phyloP scores from a whole-genome alignment of 2,329 filamentous ascomycete species.

The Lachnellula subtilissima region DNA sequence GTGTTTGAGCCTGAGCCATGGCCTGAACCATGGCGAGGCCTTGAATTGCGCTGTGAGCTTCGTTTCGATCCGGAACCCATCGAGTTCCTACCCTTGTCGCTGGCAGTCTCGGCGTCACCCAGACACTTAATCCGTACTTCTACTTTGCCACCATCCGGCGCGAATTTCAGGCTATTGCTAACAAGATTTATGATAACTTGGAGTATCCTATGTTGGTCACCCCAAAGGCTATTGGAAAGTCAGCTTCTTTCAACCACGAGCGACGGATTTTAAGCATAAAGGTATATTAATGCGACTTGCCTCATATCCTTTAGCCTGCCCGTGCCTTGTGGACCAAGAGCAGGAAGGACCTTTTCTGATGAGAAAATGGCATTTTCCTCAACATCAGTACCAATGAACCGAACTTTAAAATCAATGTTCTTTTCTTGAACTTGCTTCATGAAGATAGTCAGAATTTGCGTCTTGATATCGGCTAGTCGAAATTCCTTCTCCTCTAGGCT shows the following conservation, averaged over 20 bases:
- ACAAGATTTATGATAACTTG: constrained; percentile 94
- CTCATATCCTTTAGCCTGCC: constrained; percentile 75
- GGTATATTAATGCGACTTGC: constrained; percentile 1
- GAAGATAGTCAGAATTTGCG: constrained; percentile 80
- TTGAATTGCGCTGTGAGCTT: constrained; percentile 23
- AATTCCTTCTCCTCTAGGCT: constrained; percentile 83
- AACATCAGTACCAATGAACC: constrained; percentile 56
- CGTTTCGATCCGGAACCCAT: constrained; percentile 29
- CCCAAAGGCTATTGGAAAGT: constrained; percentile 56
- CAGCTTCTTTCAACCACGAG: not conserved
- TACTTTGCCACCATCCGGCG: constrained; percentile 69
- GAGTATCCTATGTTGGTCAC: constrained; percentile 85
- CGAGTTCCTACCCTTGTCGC: constrained; percentile 25
- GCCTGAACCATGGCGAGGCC: constrained; percentile 25
- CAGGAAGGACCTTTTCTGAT: constrained; percentile 41
- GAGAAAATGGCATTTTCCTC: constrained; percentile 13
- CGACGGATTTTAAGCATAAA: not conserved
- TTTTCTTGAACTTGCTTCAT: constrained; percentile 83
- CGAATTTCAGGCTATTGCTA: constrained; percentile 90
- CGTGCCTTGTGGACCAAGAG: constrained; percentile 59
- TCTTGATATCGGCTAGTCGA: constrained; percentile 73
- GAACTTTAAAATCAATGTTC: constrained; percentile 66
- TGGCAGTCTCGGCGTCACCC: constrained; percentile 43
- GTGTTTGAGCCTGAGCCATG: constrained; percentile 35
- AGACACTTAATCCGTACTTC: constrained; percentile 71